phyloP scores from a whole-genome alignment of 371 early-diverging fungal genomes.

The Mucor piriformis region DNA sequence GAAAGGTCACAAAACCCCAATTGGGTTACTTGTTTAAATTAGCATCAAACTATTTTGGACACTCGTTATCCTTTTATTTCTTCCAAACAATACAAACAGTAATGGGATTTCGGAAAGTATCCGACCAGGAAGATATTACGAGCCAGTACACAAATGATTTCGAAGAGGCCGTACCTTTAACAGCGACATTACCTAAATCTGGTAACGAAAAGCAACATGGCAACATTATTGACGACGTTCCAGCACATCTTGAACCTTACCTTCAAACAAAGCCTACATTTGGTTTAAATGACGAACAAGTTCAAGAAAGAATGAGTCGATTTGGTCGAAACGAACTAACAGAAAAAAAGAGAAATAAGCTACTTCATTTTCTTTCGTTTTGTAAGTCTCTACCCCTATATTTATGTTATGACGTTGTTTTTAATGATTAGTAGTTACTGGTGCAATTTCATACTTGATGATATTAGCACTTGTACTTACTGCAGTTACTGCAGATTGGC shows the following conservation, averaged over 20 bases:
- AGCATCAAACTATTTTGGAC: slow-evolving; percentile 2
- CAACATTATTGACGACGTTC: slow-evolving; percentile 53
- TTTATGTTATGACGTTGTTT: not conserved
- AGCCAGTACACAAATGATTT: slow-evolving; percentile 15
- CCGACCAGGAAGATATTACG: slow-evolving; percentile 21
- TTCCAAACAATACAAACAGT: not conserved
- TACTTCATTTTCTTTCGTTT: slow-evolving; percentile 85
- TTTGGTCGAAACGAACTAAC: slow-evolving; percentile 76
- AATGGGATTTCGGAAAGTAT: slow-evolving; percentile 26
- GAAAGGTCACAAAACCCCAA: slow-evolving; percentile 12
- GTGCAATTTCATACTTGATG: slow-evolving; percentile 89
- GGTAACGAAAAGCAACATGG: slow-evolving; percentile 13
- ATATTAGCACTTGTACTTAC: slow-evolving; percentile 77
- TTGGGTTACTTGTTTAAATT: slow-evolving; percentile 9
- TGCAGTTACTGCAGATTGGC: slow-evolving; percentile 77
- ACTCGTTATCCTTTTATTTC: not conserved
- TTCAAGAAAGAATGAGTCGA: slow-evolving; percentile 53
- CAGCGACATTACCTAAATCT: not conserved
- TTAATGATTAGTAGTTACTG: slow-evolving; percentile 54
- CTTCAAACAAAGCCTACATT: slow-evolving; percentile 68
- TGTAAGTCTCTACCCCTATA: slow-evolving; percentile 33
- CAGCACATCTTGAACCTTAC: slow-evolving; percentile 70
- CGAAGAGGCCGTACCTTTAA: slow-evolving; percentile 32
- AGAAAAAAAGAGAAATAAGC: slow-evolving; percentile 80
- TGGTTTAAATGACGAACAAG: slow-evolving; percentile 64